Evolutionary conservation across 805 yeast species (phyloP).

Genomic region (Starmerella apicola): DNA sequence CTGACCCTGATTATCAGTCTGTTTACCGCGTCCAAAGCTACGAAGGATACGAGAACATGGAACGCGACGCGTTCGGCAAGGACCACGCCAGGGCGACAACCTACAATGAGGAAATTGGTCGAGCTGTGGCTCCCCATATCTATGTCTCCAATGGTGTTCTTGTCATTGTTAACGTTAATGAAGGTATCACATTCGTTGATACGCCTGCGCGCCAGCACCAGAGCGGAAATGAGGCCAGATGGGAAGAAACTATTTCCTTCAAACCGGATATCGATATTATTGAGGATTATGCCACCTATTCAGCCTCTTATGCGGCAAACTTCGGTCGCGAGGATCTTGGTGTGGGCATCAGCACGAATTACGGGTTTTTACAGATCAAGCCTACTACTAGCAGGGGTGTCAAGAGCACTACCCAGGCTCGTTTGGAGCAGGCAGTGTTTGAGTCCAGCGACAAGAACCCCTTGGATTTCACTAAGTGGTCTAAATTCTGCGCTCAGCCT

Average conservation of each 20-base stretch:
- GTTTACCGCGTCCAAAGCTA: conserved; percentile 52
- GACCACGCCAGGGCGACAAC: too few relatives aligned
- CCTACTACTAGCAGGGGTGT: conserved; percentile 25
- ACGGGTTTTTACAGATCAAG: conserved; percentile 19
- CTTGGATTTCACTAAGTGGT: conserved; percentile 30
- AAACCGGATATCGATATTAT: conserved; percentile 40
- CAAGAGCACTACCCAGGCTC: conserved; percentile 38
- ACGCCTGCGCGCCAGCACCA: conserved; percentile 32
- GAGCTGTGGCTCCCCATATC: conserved; percentile 36
- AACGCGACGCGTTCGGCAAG: too few relatives aligned
- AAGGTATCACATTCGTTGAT: conserved; percentile 52
- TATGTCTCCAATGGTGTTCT: conserved; percentile 45
- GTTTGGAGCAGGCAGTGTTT: conserved; percentile 74
- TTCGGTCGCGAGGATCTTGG: conserved; percentile 31
- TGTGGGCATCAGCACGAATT: conserved; percentile 41
- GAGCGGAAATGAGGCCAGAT: conserved; percentile 32
- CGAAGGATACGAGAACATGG: conserved; percentile 20
- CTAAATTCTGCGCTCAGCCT: conserved; percentile 3
- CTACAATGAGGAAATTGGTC: conserved; percentile 11
- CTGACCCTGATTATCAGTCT: conserved; percentile 39
- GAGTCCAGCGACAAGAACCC: conserved; percentile 39
- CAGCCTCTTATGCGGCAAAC: background rate
- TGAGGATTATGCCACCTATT: conserved; percentile 37
- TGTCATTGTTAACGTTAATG: conserved; percentile 44
- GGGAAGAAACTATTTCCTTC: conserved; percentile 72